Evolutionary conservation across 108 stramenopile genomes (phyloP).

Genomic region (Nitzschia sp.): DNA sequence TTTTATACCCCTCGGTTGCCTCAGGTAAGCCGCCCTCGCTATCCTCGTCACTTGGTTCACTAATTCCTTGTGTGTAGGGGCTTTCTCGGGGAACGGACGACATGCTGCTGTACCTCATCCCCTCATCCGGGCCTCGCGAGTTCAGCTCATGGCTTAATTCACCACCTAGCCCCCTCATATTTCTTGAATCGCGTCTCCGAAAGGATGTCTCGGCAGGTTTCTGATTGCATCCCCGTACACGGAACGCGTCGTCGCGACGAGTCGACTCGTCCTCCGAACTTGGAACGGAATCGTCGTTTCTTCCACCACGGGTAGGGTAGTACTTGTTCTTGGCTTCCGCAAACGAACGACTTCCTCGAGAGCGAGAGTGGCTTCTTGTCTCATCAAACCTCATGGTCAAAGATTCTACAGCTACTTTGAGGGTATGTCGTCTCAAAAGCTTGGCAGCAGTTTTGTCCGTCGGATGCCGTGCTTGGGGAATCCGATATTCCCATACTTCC

Average conservation of each 20-base stretch:
- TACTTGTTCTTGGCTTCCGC: constrained; percentile 7
- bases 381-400: constrained; percentile 12
- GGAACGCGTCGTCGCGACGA: background rate
- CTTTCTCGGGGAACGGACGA: background rate
- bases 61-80: background rate
- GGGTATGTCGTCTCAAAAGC: no score
- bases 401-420: no score
- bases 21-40: background rate
- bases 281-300: background rate
- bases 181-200: no score
- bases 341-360: background rate
- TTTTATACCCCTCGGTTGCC: background rate
- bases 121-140: no score
- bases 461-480: no score
- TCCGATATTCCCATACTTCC: no score
- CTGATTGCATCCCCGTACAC: background rate
- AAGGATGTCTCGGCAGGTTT: background rate
- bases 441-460: no score
- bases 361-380: background rate
- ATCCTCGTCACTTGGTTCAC: background rate
- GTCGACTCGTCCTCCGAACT: background rate
- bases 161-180: no score
- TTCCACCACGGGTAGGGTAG: background rate
- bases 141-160: no score
- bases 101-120: no score